phyloP scores from a whole-genome alignment of 805 yeast genomes.

The Maudiozyma serrabonitensis region DNA sequence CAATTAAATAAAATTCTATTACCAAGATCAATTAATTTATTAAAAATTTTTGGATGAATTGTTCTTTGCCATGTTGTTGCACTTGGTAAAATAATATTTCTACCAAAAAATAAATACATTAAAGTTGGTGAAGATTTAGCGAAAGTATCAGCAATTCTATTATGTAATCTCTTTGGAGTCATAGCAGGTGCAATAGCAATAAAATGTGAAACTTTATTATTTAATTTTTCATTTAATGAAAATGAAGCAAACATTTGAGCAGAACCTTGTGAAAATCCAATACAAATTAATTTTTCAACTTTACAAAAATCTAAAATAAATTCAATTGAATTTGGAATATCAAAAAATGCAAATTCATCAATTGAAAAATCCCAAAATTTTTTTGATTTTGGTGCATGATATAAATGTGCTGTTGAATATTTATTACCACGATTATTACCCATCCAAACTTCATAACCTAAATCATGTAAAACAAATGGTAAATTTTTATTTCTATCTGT shows the following conservation, averaged over 20 bases:
- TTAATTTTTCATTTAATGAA: constrained; percentile 54
- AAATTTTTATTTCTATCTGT: constrained; percentile 41
- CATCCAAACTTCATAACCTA: constrained; percentile 90
- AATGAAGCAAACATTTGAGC: constrained; percentile 87
- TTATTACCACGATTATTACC: constrained; percentile 92
- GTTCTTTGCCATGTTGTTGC: constrained; percentile 67
- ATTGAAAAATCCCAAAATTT: constrained; percentile 82
- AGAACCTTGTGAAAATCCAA: constrained; percentile 91
- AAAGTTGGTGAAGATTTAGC: constrained; percentile 69
- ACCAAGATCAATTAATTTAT: constrained; percentile 55
- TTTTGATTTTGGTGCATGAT: constrained; percentile 31
- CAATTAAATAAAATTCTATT: constrained; percentile 68
- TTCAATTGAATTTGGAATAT: constrained; percentile 76
- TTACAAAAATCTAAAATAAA: constrained; percentile 51
- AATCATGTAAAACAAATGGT: constrained; percentile 67
- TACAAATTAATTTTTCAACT: constrained; percentile 43
- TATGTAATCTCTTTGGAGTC: constrained; percentile 78
- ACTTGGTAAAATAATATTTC: constrained; percentile 62
- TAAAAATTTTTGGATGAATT: constrained; percentile 24
- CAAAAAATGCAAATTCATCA: constrained; percentile 86
- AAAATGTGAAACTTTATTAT: constrained; percentile 44
- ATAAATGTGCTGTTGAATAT: constrained; percentile 71
- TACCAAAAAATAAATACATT: constrained; percentile 63
- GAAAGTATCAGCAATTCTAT: constrained; percentile 64
- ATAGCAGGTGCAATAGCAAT: constrained; percentile 91